A percentile compares a stretch with the other conserved stretches of the same genome.
Evolutionary conservation across 352 stramenopile species (phyloP).

Genomic region (Peronospora belbahrii): DNA sequence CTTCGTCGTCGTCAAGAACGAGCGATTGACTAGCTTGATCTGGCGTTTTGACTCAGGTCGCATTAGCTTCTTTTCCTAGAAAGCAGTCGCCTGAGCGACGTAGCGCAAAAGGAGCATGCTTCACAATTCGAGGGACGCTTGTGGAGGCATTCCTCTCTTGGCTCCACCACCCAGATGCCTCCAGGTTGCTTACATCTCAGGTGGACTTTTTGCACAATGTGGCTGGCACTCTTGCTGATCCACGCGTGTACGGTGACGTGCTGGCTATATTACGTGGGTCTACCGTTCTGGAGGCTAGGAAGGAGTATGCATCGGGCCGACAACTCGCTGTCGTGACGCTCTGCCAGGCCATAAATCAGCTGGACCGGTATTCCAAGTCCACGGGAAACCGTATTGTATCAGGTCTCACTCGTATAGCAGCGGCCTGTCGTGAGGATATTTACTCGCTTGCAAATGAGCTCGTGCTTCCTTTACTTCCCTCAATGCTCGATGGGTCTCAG

Average conservation of each 20-base stretch:
- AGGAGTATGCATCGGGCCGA: constrained; percentile 23
- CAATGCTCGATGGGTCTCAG: constrained; percentile 41
- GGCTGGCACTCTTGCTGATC: constrained; percentile 60
- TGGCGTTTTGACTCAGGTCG: constrained; percentile 7
- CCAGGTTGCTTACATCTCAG: constrained; percentile 22
- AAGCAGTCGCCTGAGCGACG: constrained; percentile 31
- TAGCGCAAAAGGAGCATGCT: constrained; percentile 45
- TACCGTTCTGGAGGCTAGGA: constrained; percentile 22
- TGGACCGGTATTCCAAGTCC: constrained; percentile 73
- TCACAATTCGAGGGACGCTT: constrained; percentile 44
- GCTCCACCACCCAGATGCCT: constrained; percentile 44
- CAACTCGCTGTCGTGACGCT: constrained; percentile 31
- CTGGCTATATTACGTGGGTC: constrained; percentile 31
- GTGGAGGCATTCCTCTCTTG: constrained; percentile 59
- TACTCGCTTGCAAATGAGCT: constrained; percentile 39
- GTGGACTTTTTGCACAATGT: constrained; percentile 49
- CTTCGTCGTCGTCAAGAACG: no score
- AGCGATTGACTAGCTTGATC: not conserved
- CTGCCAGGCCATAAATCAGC: constrained; percentile 41
- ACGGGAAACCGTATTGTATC: constrained; percentile 46
- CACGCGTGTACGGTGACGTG: constrained; percentile 59
- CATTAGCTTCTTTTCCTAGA: constrained; percentile 18
- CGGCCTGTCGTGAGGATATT: constrained; percentile 32
- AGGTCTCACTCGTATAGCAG: constrained; percentile 42
- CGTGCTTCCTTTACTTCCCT: constrained; percentile 30